These are phyloP conservation scores for Phytophthora boehmeriae DNA, from an alignment of 352 stramenopile genomes.

Conservation along the genomic window DNA sequence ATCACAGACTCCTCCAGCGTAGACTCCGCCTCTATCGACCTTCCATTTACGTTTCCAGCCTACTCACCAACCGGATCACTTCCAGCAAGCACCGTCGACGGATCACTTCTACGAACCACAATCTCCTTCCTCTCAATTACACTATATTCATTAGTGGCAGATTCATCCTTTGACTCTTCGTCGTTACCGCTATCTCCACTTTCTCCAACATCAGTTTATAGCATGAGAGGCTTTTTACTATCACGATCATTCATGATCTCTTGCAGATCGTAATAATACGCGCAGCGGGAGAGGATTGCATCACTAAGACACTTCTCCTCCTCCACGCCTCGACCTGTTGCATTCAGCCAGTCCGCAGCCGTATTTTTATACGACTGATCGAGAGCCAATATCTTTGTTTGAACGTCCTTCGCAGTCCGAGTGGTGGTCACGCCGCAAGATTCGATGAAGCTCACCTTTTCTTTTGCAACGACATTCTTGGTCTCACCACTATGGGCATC, in stretches of 20 bases:
- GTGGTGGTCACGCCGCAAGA: constrained; percentile 12
- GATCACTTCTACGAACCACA: too few species aligned
- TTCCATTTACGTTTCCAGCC: too few species aligned
- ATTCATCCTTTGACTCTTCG: too few species aligned
- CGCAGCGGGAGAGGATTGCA: constrained; percentile 15
- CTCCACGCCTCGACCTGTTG: constrained; percentile 21
- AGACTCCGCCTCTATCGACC: too few species aligned
- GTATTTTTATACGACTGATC: constrained; percentile 16
- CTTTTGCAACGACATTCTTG: constrained; percentile 13
- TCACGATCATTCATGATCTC: constrained; percentile 16
- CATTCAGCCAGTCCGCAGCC: constrained; percentile 19
- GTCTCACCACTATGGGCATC: constrained; percentile 19
- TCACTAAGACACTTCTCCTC: constrained; percentile 12
- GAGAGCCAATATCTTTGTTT: constrained; percentile 19
- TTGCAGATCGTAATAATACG: constrained; percentile 21
- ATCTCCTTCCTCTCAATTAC: too few species aligned
- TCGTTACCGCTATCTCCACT: constrained; percentile 5
- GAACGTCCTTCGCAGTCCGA: constrained; percentile 19
- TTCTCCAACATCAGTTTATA: constrained; percentile 1
- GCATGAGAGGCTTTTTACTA: constrained; percentile 6
- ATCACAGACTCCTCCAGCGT: too few species aligned
- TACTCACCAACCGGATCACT: too few species aligned
- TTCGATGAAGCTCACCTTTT: constrained; percentile 13
- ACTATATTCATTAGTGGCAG: too few species aligned
- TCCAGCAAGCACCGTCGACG: too few species aligned